phyloP scores from a whole-genome alignment of 805 yeast species.

The Ascoidea rubescens region DNA sequence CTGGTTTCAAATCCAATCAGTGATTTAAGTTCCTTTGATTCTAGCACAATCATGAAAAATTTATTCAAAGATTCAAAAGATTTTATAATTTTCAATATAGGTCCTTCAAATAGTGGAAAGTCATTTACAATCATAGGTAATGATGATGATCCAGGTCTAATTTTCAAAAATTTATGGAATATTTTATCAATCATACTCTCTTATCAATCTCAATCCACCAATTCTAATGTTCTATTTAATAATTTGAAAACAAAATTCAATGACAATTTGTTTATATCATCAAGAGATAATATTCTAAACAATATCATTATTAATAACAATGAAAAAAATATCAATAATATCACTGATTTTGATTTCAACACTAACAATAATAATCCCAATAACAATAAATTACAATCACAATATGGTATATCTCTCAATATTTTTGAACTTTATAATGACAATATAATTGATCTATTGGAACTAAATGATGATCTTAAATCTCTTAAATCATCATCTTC shows the following conservation, averaged over 20 bases:
- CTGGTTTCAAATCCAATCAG: too few species aligned
- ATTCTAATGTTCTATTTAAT: slow-evolving; percentile 5
- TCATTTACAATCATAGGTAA: slow-evolving; percentile 24
- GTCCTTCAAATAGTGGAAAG: slow-evolving; percentile 42
- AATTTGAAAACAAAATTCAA: slow-evolving; percentile 13
- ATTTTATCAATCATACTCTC: slow-evolving; percentile 9
- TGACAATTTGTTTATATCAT: slow-evolving; percentile 8
- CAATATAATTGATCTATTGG: slow-evolving; percentile 24
- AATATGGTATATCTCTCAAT: slow-evolving; percentile 29
- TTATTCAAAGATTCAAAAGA: slow-evolving; percentile 16
- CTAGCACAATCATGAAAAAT: background rate
- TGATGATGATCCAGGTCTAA: slow-evolving; percentile 22
- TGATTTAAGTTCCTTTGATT: too few species aligned
- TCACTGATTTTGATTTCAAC: slow-evolving; percentile 11
- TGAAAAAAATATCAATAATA: slow-evolving; percentile 6
- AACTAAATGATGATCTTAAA: slow-evolving; percentile 5
- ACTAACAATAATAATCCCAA: slow-evolving; percentile 8
- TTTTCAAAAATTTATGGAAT: slow-evolving; percentile 18
- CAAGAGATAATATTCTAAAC: slow-evolving; percentile 10
- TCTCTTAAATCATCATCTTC: slow-evolving; percentile 14
- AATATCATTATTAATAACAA: slow-evolving; percentile 11
- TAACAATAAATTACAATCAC: background rate
- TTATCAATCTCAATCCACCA: slow-evolving; percentile 8
- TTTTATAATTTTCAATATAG: slow-evolving; percentile 31
- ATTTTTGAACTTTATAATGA: slow-evolving; percentile 42